Percentiles rank a stretch among this genome's conserved stretches.
These are phyloP conservation scores for Fusarium buxicola DNA, from an alignment of 2,329 filamentous ascomycete genomes.

Conservation along the genomic window DNA sequence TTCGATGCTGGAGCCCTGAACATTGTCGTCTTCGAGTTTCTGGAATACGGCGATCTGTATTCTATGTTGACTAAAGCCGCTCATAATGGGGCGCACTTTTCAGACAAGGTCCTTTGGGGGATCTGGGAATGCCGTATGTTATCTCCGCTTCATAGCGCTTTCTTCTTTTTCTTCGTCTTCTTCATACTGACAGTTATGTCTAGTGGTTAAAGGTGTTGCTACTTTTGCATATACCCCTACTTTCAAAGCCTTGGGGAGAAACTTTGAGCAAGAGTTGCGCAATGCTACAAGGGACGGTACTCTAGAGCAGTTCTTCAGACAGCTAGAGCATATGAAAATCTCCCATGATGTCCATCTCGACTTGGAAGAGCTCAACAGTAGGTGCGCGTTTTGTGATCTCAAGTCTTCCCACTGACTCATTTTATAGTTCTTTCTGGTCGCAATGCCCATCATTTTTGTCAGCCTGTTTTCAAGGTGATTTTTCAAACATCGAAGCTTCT, in stretches of 20 bases:
- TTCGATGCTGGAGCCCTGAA: constrained; percentile 11
- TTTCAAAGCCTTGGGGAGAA: neutral
- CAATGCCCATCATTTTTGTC: constrained; percentile 22
- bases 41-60: constrained; percentile 40
- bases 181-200: constrained; percentile 5
- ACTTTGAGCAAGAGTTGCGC: constrained; percentile 33
- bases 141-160: neutral
- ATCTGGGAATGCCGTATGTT: constrained; percentile 49
- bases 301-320: constrained; percentile 9
- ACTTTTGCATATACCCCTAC: constrained; percentile 45
- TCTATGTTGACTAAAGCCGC: constrained; percentile 27
- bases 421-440: constrained; percentile 39
- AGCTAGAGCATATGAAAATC: constrained; percentile 10
- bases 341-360: constrained; percentile 48
- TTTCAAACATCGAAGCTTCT: neutral
- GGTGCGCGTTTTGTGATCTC: neutral
- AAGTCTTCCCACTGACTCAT: constrained; percentile 6
- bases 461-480: constrained; percentile 45
- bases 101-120: constrained; percentile 44
- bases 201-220: constrained; percentile 46
- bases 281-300: neutral
- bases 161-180: neutral
- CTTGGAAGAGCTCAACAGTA: constrained; percentile 48
- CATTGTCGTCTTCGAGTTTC: constrained; percentile 45
- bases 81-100: constrained; percentile 7